Conservation (phyloP, 495 filamentous ascomycete genomes). For the Hypomontagnella monticulosa region DNA sequence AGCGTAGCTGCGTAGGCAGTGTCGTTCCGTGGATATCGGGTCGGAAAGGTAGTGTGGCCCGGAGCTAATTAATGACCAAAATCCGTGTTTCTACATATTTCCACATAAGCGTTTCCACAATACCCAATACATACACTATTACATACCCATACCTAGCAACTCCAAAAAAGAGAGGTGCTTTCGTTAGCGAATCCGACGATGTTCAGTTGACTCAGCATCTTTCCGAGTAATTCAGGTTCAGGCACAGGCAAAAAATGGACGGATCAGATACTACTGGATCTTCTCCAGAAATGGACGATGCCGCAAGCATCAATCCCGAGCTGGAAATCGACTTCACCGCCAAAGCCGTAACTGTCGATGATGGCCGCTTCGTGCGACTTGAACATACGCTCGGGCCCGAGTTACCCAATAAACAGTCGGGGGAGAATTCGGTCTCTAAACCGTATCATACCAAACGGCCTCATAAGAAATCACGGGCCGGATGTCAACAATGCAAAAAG, state of each 20-base stretch:
- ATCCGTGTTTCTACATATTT: no score
- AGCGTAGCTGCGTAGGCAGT: no score
- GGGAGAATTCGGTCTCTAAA: conserved; percentile 17
- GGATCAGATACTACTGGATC: conserved; percentile 2
- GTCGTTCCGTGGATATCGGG: no score
- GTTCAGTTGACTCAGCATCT: conserved; percentile 5
- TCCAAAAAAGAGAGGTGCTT: background rate
- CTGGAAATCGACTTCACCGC: conserved; percentile 10
- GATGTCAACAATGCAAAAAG: conserved; percentile 57
- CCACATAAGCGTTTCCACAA: no score
- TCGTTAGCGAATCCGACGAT: conserved; percentile 8
- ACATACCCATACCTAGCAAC: no score
- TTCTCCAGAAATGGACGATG: conserved; percentile 9
- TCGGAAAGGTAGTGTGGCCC: no score
- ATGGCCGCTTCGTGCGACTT: background rate
- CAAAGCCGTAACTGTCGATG: background rate
- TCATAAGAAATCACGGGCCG: conserved; percentile 62
- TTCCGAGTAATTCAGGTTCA: background rate
- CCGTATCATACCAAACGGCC: conserved; percentile 60
- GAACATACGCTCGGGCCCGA: background rate
- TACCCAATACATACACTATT: no score
- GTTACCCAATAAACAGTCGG: conserved; percentile 9
- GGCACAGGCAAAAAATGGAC: conserved; percentile 30
- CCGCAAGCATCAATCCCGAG: conserved; percentile 6
- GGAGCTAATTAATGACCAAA: no score